These are phyloP conservation scores for Bretschneidera sinensis DNA, from an alignment of 345 rosid species.

Conservation along the genomic window DNA sequence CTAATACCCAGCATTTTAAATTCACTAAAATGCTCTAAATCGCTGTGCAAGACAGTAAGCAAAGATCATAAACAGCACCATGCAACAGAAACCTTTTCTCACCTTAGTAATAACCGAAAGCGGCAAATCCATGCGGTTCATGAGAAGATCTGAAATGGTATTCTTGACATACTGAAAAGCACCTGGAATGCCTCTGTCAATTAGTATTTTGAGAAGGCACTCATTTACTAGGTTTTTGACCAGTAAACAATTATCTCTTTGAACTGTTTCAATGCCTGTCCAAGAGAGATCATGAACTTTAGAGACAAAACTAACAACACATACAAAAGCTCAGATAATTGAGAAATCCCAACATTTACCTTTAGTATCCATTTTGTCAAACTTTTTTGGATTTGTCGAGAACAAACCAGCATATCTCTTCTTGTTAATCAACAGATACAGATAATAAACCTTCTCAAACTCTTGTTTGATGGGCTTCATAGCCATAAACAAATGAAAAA, in stretches of 20 bases:
- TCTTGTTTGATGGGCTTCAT: constrained; percentile 96
- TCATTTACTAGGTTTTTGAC: constrained; percentile 90
- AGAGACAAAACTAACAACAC: constrained; percentile 7
- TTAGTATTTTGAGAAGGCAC: constrained; percentile 86
- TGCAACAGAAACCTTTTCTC: constrained; percentile 12
- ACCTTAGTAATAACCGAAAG: constrained; percentile 98
- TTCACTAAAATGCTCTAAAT: neutral
- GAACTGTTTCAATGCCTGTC: constrained; percentile 94
- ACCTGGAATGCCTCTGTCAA: constrained; percentile 80
- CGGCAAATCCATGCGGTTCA: constrained; percentile 96
- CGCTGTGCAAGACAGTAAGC: neutral
- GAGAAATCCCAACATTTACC: constrained; percentile 37
- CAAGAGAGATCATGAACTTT: constrained; percentile 14
- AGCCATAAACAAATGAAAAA: constrained; percentile 15
- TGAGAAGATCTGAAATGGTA: constrained; percentile 91
- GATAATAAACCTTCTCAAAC: constrained; percentile 96
- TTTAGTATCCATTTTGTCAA: constrained; percentile 97
- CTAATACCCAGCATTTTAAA: neutral
- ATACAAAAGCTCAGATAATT: constrained; percentile 11
- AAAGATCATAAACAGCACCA: constrained; percentile 19
- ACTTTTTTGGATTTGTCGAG: constrained; percentile 80
- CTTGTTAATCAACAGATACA: constrained; percentile 91
- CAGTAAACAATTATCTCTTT: constrained; percentile 96
- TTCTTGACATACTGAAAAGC: constrained; percentile 88
- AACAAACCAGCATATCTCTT: constrained; percentile 97